These are phyloP conservation scores for Phytophthora brassicae DNA, from an alignment of 352 stramenopile species.

Conservation along the genomic window DNA sequence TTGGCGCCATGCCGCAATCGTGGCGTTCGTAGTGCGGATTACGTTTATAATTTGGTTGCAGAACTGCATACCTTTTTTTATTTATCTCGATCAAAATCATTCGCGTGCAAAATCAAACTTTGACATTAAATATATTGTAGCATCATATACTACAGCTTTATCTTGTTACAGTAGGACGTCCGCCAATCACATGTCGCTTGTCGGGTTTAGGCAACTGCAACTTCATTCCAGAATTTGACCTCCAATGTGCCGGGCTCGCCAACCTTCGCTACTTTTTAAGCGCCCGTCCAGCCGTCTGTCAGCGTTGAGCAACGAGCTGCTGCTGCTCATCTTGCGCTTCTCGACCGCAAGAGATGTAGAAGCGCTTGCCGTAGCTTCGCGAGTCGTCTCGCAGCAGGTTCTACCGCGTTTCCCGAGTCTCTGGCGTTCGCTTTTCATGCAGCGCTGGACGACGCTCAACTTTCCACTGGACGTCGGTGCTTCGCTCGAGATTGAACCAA, in stretches of 20 bases:
- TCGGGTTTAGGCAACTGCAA: slow-evolving; percentile 7
- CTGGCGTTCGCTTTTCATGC: slow-evolving; percentile 62
- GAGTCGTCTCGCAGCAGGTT: slow-evolving; percentile 39
- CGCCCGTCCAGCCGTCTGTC: slow-evolving; percentile 18
- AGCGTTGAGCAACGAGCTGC: slow-evolving; percentile 53
- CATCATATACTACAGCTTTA: too few species aligned
- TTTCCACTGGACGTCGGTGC: slow-evolving; percentile 39
- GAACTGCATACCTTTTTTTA: too few species aligned
- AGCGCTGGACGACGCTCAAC: slow-evolving; percentile 66
- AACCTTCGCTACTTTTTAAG: slow-evolving; percentile 15
- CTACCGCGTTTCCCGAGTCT: slow-evolving; percentile 51
- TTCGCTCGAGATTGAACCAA: slow-evolving; percentile 33
- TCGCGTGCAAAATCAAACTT: too few species aligned
- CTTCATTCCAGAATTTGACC: slow-evolving; percentile 25
- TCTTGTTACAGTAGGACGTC: background rate
- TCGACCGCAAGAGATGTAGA: slow-evolving; percentile 53
- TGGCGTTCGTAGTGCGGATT: too few species aligned
- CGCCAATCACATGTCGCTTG: slow-evolving; percentile 12
- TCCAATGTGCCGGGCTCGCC: slow-evolving; percentile 22
- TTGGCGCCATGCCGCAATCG: too few species aligned
- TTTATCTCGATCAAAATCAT: too few species aligned
- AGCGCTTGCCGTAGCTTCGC: slow-evolving; percentile 43
- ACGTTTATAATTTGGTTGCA: too few species aligned
- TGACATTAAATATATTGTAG: too few species aligned
- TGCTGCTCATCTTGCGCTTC: slow-evolving; percentile 46